These are phyloP conservation scores for Termitomyces sp. DNA, from an alignment of 1,284 basidiomycete genomes.

Conservation along the genomic window DNA sequence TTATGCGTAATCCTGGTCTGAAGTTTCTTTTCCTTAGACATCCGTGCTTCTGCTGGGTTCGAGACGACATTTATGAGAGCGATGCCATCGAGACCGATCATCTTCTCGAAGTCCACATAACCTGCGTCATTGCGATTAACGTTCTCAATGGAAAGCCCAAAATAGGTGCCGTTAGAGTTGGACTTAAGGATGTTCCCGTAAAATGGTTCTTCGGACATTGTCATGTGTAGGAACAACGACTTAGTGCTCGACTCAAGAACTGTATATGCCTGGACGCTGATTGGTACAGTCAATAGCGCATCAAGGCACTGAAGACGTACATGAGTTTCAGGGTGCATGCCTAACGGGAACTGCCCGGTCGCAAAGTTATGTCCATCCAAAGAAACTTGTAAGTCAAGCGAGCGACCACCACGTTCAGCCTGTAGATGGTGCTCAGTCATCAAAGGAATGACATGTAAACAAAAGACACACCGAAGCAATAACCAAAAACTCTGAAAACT, in stretches of 20 bases:
- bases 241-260: constrained; percentile 92
- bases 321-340: constrained; percentile 83
- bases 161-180: constrained; percentile 98
- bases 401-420: constrained; percentile 54
- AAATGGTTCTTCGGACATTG: constrained; percentile 75
- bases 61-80: constrained; percentile 88
- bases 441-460: neutral
- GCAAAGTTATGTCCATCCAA: constrained; percentile 86
- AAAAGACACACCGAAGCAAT: constrained; percentile 75
- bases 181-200: constrained; percentile 96
- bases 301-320: constrained; percentile 36
- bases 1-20: constrained; percentile 94
- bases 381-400: constrained; percentile 85
- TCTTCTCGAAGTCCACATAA: constrained; percentile 98
- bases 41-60: constrained; percentile 72
- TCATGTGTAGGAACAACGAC: constrained; percentile 93
- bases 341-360: constrained; percentile 84
- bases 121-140: constrained; percentile 87
- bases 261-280: constrained; percentile 72
- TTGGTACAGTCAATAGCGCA: neutral
- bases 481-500: constrained; percentile 64
- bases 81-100: constrained; percentile 93
- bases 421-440: constrained; percentile 25
- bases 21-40: constrained; percentile 74
- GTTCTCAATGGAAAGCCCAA: constrained; percentile 78